Evolutionary conservation across 441 rosid genomes (phyloP), one percentile per base, ranked within the genome.

Genomic region (Raphanus hybrid): DNA sequence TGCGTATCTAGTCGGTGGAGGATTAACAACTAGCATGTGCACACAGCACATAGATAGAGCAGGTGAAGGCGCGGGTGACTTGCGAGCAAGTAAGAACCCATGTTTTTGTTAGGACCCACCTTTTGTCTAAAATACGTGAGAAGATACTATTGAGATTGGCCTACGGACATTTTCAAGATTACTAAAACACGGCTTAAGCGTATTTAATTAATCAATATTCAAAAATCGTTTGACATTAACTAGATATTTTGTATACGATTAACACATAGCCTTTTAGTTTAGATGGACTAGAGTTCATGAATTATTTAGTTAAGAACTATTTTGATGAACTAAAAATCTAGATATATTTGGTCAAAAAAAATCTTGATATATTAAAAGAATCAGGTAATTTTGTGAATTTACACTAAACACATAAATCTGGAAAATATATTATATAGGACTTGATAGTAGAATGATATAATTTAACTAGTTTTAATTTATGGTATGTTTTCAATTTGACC

Each of bases 71-170:
- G 81, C 74, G 64, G 60, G 75, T 70, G 75, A 87, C 87, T 90
- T 86, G 93, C 85, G 84, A 76, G 87, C 79, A 82, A 85, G 83
- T 77, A 69, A 78, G 78, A 16, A 50, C 72, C 85, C 89, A 84
- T 82, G 89, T 87, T 86, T 79, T 1, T n/a, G 1, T 75, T 59
- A 84, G 93, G 90, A 76, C 93, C 90, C 81, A 16, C 78, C 60
- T 27, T 63, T 73, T 78, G 70, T 78, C 82, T 73, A 68, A 78
- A 73, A 73, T 78, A 78, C 81, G 77, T 78, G 81, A 78, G 7
- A 79, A 74, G 70, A 74, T 79, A 69, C 82, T 54, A 23, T 69
- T 64, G 7, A 2, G 66, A 73, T 68, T 41, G 78, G 74, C 43
- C 66, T 74, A 78, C 81, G 69, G 7, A 66, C 64, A 58, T 43